Evolutionary conservation across 163 green algal species (phyloP).

Genomic region (Chloroidium sp.): DNA sequence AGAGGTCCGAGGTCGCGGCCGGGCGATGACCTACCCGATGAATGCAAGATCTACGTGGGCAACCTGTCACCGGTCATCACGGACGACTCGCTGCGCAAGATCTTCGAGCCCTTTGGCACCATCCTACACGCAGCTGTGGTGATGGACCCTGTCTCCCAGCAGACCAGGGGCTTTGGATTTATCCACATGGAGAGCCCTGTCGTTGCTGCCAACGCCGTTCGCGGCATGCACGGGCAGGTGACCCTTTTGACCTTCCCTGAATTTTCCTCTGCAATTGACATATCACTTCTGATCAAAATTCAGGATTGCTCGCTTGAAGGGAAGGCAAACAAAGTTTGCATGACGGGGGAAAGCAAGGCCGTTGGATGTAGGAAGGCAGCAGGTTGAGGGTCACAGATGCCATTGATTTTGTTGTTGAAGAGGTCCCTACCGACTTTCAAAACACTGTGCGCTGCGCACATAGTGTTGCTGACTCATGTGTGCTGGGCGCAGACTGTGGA

Average conservation of each 20-base stretch:
- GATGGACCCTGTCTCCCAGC: slow-evolving; percentile 37
- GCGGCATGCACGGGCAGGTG: slow-evolving; percentile 27
- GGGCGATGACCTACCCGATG: slow-evolving; percentile 63
- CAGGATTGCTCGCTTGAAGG: too few species aligned
- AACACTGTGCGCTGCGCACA: too few species aligned
- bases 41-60: slow-evolving; percentile 82
- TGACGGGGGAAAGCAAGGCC: too few species aligned
- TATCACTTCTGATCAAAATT: too few species aligned
- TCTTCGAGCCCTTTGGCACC: slow-evolving; percentile 53
- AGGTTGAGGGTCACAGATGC: too few species aligned
- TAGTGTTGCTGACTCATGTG: too few species aligned
- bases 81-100: slow-evolving; percentile 29
- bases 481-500: too few species aligned
- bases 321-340: too few species aligned
- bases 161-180: slow-evolving; percentile 73
- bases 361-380: too few species aligned
- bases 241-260: background rate
- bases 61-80: slow-evolving; percentile 50
- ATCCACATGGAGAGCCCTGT: slow-evolving; percentile 65
- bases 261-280: too few species aligned
- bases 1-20: slow-evolving; percentile 18
- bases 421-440: too few species aligned
- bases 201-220: slow-evolving; percentile 29
- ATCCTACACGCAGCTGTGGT: slow-evolving; percentile 50
- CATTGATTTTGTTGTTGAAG: too few species aligned